Evolutionary conservation across 108 stramenopile species (phyloP).

Genomic region (Pseudonitzschia multistriata): DNA sequence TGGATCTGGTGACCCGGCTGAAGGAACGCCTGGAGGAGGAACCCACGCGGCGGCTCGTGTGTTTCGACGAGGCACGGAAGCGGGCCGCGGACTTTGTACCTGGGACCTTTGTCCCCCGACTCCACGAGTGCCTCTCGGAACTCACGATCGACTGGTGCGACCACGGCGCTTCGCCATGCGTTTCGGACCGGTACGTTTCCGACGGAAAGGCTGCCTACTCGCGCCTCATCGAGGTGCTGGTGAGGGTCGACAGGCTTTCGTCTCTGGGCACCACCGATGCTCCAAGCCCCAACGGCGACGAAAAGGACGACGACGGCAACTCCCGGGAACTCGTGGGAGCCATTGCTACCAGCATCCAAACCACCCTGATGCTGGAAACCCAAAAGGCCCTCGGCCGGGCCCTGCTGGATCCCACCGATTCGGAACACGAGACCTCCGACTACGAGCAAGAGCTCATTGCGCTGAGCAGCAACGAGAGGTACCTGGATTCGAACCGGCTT

Average conservation of each 20-base stretch:
- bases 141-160: slow-evolving; percentile 26
- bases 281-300: no score
- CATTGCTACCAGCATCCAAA: slow-evolving; percentile 31
- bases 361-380: slow-evolving; percentile 34
- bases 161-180: background rate
- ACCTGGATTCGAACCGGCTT: slow-evolving; percentile 21
- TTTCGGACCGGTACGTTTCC: background rate
- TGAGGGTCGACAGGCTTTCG: background rate
- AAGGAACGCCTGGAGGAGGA: background rate
- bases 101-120: slow-evolving; percentile 7
- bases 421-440: slow-evolving; percentile 29
- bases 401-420: slow-evolving; percentile 46
- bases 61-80: slow-evolving; percentile 25
- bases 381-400: slow-evolving; percentile 47
- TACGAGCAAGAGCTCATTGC: slow-evolving; percentile 38
- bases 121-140: slow-evolving; percentile 23
- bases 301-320: background rate
- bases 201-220: slow-evolving; percentile 12
- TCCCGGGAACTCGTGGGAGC: background rate
- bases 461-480: slow-evolving; percentile 19
- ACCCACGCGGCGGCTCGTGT: slow-evolving; percentile 12
- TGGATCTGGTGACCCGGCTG: slow-evolving; percentile 2
- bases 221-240: slow-evolving; percentile 16
- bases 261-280: background rate
- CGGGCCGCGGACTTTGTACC: slow-evolving; percentile 11